Evolutionary conservation across 306 rosid species (phyloP), one percentile per base, ranked within the genome.

Genomic region (Inga oerstediana): DNA sequence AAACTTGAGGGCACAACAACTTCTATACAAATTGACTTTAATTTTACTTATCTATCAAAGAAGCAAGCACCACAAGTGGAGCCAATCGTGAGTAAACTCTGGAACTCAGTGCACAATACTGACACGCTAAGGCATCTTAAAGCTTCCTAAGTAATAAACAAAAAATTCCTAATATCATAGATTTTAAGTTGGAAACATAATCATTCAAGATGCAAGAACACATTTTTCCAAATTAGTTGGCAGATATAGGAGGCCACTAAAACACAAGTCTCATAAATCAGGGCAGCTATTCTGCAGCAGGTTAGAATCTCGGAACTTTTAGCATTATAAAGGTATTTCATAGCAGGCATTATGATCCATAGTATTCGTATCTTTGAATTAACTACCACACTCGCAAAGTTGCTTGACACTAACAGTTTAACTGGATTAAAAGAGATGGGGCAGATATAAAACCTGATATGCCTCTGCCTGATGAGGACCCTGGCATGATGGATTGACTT

Each of bases 401-500:
- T 9, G 32, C 48, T 10, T 20, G 11, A 2, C 46, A 74, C 15
- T 15, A 20, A 48, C 24, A 44, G 3, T 12, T 56, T 12, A 56
- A 8, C 20, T 24, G 19, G 0, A 44, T 72, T 5, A 24, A 5
- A 20, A 76, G 14, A 64, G 11, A 5, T 16, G 10, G 54, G 7
- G 15, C 5, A 44, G 9, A 16, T 5, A 27, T 0, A 7, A 43
- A 3, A 89, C 94, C 92, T 88, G 79, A 91, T 88, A 67, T 91
- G 94, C 86, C 84, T 91, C 75, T 91, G 94, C 86, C 91, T 85
- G 39, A 91, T 89, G 74, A 88, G 92, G 56, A 91, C 94, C 76
- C 94, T 86, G 20, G 94, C 94, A 71, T 91, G 92, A 73, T 91
- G 92, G 49, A 91, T 91, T 7, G 92, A 91, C 87, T 91, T 91